Conservation (phyloP, 805 yeast species). For the Zygosaccharomyces bailii region DNA sequence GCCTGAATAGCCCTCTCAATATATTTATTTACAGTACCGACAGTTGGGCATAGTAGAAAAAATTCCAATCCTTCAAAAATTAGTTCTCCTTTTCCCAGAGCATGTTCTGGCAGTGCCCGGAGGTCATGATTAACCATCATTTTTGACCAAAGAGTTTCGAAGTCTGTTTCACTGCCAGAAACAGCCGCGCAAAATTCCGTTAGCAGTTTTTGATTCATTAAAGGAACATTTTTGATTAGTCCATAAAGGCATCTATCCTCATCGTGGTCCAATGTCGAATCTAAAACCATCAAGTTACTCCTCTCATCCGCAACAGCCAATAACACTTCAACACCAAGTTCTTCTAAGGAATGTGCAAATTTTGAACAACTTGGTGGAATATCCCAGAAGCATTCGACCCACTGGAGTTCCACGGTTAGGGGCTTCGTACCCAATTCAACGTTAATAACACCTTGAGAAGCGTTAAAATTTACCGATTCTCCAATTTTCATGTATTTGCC, state of each 20-base stretch:
- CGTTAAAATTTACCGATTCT: slow-evolving; percentile 15
- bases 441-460: not conserved
- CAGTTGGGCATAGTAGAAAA: too few relatives aligned
- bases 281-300: slow-evolving; percentile 6
- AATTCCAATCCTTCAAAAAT: slow-evolving; percentile 8
- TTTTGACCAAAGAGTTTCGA: slow-evolving; percentile 15
- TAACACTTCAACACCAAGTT: slow-evolving; percentile 8
- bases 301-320: not conserved
- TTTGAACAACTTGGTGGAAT: slow-evolving; percentile 9
- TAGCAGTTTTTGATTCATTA: slow-evolving; percentile 12
- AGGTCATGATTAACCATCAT: slow-evolving; percentile 1
- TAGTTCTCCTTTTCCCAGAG: not conserved
- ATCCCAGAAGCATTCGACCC: slow-evolving; percentile 20
- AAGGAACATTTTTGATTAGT: slow-evolving; percentile 13
- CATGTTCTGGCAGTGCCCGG: not conserved
- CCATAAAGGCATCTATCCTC: slow-evolving; percentile 15
- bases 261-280: not conserved
- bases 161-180: slow-evolving; percentile 11
- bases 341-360: not conserved
- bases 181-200: slow-evolving; percentile 1
- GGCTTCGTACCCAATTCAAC: slow-evolving; percentile 29
- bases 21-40: not conserved
- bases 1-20: slow-evolving; percentile 4
- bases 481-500: slow-evolving; percentile 20
- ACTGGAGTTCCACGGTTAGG: slow-evolving; percentile 12